Conservation (phyloP, 345 rosid genomes). For the Eucalyptus erythrocorys region DNA sequence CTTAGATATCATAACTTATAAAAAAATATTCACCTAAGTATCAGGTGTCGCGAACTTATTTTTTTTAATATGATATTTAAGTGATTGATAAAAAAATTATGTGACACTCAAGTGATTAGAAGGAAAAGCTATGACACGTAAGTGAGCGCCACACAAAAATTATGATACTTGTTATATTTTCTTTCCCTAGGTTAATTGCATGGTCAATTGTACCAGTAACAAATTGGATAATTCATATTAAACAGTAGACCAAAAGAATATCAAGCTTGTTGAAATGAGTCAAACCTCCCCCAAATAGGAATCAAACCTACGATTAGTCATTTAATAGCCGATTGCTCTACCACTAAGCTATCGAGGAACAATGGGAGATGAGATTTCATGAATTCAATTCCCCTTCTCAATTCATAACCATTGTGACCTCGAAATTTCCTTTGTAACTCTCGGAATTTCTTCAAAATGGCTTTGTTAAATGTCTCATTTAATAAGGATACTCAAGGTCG, state of each 20-base stretch:
- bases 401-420: background rate
- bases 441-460: background rate
- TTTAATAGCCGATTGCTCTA: background rate
- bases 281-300: background rate
- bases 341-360: background rate
- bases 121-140: too few relatives aligned
- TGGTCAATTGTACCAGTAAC: fast-evolving
- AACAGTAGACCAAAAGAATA: background rate
- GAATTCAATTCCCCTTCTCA: background rate
- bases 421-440: background rate
- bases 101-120: background rate
- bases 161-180: too few relatives aligned
- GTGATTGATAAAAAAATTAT: background rate
- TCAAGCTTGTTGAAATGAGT: background rate
- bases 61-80: too few relatives aligned
- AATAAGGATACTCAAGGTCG: background rate
- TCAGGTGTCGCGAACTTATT: background rate
- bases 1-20: too few relatives aligned
- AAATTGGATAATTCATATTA: background rate
- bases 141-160: background rate
- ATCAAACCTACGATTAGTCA: background rate
- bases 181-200: background rate
- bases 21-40: background rate
- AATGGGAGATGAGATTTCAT: background rate
- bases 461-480: background rate